Evolutionary conservation across 768 basidiomycete species (phyloP).

Genomic region (Brasilioporus rufonigricans): DNA sequence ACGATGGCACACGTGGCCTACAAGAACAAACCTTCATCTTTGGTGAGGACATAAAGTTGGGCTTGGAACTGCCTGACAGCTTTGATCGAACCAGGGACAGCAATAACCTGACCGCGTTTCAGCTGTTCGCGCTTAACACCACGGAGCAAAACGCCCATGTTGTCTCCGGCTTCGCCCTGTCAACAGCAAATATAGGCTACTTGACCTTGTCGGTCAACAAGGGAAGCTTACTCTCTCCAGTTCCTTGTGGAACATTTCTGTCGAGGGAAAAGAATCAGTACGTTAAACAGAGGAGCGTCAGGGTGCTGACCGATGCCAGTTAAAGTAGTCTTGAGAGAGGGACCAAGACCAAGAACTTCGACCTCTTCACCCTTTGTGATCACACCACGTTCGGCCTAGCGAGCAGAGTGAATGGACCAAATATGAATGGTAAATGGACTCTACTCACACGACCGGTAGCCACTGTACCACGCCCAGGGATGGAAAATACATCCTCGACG

Average conservation of each 20-base stretch:
- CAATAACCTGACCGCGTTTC: constrained; percentile 88
- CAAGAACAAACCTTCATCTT: constrained; percentile 39
- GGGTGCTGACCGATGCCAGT: constrained; percentile 79
- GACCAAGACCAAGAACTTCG: constrained; percentile 87
- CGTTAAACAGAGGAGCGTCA: neutral
- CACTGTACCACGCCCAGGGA: constrained; percentile 97
- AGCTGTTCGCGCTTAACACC: constrained; percentile 97
- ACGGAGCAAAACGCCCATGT: constrained; percentile 97
- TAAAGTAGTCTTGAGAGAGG: constrained; percentile 82
- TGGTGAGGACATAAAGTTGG: constrained; percentile 68
- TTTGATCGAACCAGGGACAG: constrained; percentile 87
- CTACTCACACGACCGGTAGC: constrained; percentile 82
- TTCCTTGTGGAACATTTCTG: constrained; percentile 99
- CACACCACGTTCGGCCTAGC: constrained; percentile 85
- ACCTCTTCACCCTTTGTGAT: constrained; percentile 91
- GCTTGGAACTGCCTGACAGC: constrained; percentile 94
- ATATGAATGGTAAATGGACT: neutral
- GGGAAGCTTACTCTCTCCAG: constrained; percentile 72
- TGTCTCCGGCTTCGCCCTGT: constrained; percentile 96
- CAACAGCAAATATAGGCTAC: constrained; percentile 4
- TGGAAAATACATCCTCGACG: constrained; percentile 96
- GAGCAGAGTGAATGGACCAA: neutral
- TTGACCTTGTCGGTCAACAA: neutral
- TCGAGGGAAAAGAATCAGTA: constrained; percentile 6
- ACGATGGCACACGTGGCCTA: constrained; percentile 44